Conservation (phyloP, 208 protist genomes). For the Phytomonas sp. region DNA sequence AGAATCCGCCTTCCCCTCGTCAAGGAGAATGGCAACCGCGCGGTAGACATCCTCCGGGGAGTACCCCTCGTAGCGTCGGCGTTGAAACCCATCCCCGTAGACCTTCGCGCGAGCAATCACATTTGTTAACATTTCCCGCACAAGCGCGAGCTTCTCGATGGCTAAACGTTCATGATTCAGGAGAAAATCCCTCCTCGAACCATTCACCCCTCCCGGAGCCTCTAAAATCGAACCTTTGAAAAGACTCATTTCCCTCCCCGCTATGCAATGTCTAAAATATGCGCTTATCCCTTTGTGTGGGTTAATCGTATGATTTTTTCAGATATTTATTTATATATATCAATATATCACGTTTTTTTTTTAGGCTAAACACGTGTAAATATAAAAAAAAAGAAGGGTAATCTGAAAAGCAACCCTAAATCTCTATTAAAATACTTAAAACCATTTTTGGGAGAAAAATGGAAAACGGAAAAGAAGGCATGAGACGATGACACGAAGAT, state of each 20-base stretch:
- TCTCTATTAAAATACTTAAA: background rate
- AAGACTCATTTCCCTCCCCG: too few relatives aligned
- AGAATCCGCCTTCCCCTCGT: slow-evolving; percentile 16
- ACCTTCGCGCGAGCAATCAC: too few relatives aligned
- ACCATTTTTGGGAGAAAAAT: background rate
- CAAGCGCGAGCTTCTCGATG: too few relatives aligned
- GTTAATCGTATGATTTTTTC: background rate
- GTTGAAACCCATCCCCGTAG: slow-evolving; percentile 2
- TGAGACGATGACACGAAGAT: too few relatives aligned
- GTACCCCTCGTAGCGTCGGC: slow-evolving; percentile 29
- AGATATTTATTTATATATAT: background rate
- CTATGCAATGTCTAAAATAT: too few relatives aligned
- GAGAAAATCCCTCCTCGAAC: too few relatives aligned
- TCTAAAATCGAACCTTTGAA: too few relatives aligned
- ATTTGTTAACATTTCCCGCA: too few relatives aligned
- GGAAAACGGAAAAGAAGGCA: background rate
- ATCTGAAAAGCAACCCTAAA: background rate
- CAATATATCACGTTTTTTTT: background rate
- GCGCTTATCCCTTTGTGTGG: too few relatives aligned
- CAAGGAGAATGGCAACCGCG: slow-evolving; percentile 45
- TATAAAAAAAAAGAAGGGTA: background rate
- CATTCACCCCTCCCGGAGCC: too few relatives aligned
- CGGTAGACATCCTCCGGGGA: slow-evolving; percentile 34
- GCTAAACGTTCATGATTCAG: too few relatives aligned
- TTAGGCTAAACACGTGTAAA: background rate